phyloP scores from a whole-genome alignment of 1,284 basidiomycete species.

The Thecaphora frezii region DNA sequence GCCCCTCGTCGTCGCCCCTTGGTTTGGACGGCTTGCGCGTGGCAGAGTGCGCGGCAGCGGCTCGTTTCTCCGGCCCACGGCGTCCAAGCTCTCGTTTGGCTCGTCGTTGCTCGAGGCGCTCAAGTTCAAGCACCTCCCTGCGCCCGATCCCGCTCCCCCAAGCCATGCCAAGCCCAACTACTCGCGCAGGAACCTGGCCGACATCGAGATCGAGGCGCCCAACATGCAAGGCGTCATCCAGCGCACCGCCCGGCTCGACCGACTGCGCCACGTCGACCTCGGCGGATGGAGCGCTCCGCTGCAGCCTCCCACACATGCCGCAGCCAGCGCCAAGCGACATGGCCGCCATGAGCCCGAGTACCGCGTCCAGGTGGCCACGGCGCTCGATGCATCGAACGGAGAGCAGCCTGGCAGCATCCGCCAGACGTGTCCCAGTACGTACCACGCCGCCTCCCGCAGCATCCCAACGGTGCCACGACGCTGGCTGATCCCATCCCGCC shows the following conservation, averaged over 20 bases:
- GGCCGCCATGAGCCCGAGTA: conserved; percentile 2
- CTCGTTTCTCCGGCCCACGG: conserved; percentile 41
- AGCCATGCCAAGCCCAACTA: conserved; percentile 63
- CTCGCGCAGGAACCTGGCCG: conserved; percentile 34
- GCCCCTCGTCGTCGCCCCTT: background rate
- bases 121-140: conserved; percentile 43
- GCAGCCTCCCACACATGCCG: background rate
- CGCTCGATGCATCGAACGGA: conserved; percentile 59
- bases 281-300: conserved; percentile 62
- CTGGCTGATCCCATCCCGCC: background rate
- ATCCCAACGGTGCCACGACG: too few relatives aligned
- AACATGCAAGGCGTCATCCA: conserved; percentile 74
- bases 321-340: too few relatives aligned
- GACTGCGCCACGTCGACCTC: conserved; percentile 75
- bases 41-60: conserved; percentile 26
- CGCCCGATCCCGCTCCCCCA: background rate
- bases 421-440: conserved; percentile 71
- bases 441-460: background rate
- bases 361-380: conserved; percentile 64
- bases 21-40: too few relatives aligned
- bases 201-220: conserved; percentile 83
- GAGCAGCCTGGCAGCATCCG: conserved; percentile 66
- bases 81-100: conserved; percentile 37
- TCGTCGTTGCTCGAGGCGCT: conserved; percentile 75
- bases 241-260: conserved; percentile 70